These are phyloP conservation scores for Xylaria scruposa DNA, from an alignment of 495 filamentous ascomycete species.

Conservation along the genomic window DNA sequence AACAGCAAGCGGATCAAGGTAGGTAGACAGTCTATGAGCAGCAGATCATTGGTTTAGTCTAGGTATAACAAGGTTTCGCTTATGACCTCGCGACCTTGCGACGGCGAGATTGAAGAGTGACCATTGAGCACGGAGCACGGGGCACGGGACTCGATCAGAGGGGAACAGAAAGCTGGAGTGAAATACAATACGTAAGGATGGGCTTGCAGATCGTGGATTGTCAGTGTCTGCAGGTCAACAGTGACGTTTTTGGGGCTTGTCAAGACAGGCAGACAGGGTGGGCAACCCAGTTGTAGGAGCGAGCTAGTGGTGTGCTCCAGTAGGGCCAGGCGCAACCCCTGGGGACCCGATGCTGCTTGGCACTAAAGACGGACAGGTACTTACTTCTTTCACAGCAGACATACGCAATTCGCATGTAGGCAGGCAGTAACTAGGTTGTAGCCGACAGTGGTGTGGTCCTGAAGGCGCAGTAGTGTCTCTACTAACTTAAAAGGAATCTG, in stretches of 20 bases:
- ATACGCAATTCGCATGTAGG: neutral
- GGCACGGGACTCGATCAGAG: conserved; percentile 16
- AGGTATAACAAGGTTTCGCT: conserved; percentile 9
- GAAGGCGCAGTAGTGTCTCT: neutral
- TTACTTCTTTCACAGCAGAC: neutral
- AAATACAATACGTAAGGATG: conserved; percentile 21
- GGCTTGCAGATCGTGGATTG: conserved; percentile 27
- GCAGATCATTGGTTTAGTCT: neutral
- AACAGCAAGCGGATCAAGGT: neutral
- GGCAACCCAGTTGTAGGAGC: conserved; percentile 1
- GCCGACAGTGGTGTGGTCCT: neutral
- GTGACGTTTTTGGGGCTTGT: conserved; percentile 27
- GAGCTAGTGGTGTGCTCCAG: neutral
- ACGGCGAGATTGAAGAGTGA: conserved; percentile 22
- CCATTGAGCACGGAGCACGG: conserved; percentile 12
- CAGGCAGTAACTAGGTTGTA: neutral
- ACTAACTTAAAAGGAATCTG: neutral
- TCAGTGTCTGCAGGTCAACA: conserved; percentile 26
- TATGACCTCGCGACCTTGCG: conserved; percentile 17
- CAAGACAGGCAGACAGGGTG: neutral
- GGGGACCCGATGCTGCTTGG: neutral
- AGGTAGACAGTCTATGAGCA: neutral
- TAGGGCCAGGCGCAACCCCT: conserved; percentile 15
- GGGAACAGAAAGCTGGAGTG: conserved; percentile 14
- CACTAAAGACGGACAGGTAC: conserved; percentile 3